Percentiles rank a stretch among this genome's conserved stretches.
Evolutionary conservation across 768 basidiomycete species (phyloP).

Genomic region (Termitomyces sp.): DNA sequence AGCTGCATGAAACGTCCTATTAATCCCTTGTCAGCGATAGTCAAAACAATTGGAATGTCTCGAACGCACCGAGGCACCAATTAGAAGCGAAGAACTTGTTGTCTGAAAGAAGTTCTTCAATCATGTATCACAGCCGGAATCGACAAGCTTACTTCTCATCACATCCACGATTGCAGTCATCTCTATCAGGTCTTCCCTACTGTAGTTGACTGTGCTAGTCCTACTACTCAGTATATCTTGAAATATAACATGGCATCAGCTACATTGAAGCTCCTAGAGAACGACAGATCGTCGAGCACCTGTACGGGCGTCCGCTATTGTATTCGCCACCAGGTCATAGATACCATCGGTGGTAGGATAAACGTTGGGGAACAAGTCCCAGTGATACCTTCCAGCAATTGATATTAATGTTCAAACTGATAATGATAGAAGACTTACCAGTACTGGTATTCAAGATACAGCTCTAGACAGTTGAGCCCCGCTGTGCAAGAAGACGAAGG

Average conservation of each 20-base stretch:
- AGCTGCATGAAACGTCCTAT: neutral
- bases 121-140: too few species aligned
- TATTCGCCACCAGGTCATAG: neutral
- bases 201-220: too few species aligned
- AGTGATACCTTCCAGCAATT: neutral
- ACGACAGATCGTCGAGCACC: neutral
- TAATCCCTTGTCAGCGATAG: neutral
- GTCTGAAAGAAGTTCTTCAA: neutral
- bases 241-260: neutral
- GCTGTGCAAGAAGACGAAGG: neutral
- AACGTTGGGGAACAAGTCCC: too few species aligned
- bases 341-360: neutral
- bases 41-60: neutral
- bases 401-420: neutral
- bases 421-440: neutral
- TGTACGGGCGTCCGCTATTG: too few species aligned
- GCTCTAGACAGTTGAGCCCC: neutral
- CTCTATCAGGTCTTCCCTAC: neutral
- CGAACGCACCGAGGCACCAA: conserved; percentile 10
- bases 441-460: neutral
- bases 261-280: neutral
- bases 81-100: neutral
- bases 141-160: neutral
- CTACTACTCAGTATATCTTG: neutral
- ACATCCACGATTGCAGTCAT: conserved; percentile 9